Base-by-base conservation (phyloP, 164 flowering plant species). In the Vitis amurensis region DNA sequence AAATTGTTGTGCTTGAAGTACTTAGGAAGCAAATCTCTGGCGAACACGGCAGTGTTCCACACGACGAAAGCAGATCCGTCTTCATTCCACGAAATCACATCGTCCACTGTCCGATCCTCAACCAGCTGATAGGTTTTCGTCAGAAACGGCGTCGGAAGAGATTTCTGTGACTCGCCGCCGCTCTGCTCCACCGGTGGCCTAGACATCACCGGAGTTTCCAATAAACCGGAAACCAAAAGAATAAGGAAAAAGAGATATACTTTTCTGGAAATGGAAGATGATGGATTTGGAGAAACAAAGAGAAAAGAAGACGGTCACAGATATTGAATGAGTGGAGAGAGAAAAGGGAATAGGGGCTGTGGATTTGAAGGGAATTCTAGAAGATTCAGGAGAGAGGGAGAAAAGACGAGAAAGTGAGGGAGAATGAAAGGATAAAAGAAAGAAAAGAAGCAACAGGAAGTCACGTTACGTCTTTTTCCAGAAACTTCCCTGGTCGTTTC, bases 1-100 rank as follows among this genome's bases (percentile, higher is more conserved):
- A 89, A 83, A 70, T 89, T 89, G 68, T 84, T 87, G 78, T 89
- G 93, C 76, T 89, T 89, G 78, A 89, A 89, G 55, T 73, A 85
- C 48, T 73, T 83, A 6, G 93, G 93, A 9, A 89, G 87, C 78
- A 89, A 77, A 79, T 87, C 91, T 47, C 79, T 79, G n/a, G 93
- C 88, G 61, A 89, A 89, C 11, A 76, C 89, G 1, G 87, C 80
- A 2, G 93, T 82, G 49, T 82, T 83, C 91, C 91, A 84, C 0
- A 89, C 91, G 71, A 89, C 55, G 76, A 89, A 89, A 31, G 80
- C 68, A 16, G 91, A 81, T 74, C 93, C 93, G 47, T 84, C 89
- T 11, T 83, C 85, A 74, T 80, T 88, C 92, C 92, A 88, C 1
- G 92, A 88, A 58, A 88, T 84, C 51, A 88, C 76, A 53, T 88